Conservation (phyloP, 805 yeast genomes). For the Starmerella bombi region DNA sequence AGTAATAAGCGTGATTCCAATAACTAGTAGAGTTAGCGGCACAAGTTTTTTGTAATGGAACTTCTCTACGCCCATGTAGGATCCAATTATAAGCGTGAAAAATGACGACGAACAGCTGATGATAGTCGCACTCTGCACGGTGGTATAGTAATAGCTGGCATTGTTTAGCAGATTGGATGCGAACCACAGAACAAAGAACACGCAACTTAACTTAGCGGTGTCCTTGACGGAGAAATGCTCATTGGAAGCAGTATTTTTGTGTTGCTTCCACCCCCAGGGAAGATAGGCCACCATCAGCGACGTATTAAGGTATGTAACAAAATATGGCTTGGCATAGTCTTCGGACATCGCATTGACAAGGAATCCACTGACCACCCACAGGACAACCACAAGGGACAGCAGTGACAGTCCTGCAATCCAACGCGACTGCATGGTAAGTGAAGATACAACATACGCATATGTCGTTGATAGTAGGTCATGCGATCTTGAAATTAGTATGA, state of each 20-base stretch:
- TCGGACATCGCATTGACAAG: slow-evolving; percentile 54
- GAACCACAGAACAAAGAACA: slow-evolving; percentile 84
- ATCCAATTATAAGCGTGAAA: slow-evolving; percentile 78
- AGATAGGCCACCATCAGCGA: slow-evolving; percentile 70
- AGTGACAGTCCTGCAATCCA: slow-evolving; percentile 74
- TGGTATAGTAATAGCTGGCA: slow-evolving; percentile 73
- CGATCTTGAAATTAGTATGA: too few relatives aligned
- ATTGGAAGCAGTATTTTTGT: background rate
- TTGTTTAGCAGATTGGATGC: slow-evolving; percentile 78
- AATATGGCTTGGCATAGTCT: slow-evolving; percentile 73
- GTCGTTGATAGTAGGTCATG: too few relatives aligned
- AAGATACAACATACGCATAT: too few relatives aligned
- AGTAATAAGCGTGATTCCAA: slow-evolving; percentile 73
- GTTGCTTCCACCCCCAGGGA: slow-evolving; percentile 37
- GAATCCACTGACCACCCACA: slow-evolving; percentile 88
- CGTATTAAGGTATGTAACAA: slow-evolving; percentile 85
- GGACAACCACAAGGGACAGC: slow-evolving; percentile 58
- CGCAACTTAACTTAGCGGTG: slow-evolving; percentile 60
- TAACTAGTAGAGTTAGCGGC: slow-evolving; percentile 58
- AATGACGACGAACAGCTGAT: slow-evolving; percentile 84
- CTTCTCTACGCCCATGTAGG: slow-evolving; percentile 53
- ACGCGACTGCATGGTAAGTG: slow-evolving; percentile 19
- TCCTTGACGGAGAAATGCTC: slow-evolving; percentile 31
- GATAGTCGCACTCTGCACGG: slow-evolving; percentile 90
- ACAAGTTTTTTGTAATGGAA: slow-evolving; percentile 50